A percentile compares a stretch with the other conserved stretches of the same genome.
phyloP scores from a whole-genome alignment of 352 stramenopile genomes.

The Phytopythium cucurbitacearum region DNA sequence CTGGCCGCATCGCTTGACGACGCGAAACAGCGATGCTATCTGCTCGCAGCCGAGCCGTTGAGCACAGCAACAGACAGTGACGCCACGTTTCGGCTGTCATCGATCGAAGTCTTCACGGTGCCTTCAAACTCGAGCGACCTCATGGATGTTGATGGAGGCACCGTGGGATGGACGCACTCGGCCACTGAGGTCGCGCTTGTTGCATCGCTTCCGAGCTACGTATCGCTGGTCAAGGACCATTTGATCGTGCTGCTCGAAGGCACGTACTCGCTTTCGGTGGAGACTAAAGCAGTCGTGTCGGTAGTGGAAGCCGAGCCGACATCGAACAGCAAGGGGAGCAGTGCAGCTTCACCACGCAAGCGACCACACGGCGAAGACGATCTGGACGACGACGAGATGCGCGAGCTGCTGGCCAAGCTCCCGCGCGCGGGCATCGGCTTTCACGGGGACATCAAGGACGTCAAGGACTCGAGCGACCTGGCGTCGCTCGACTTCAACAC shows the following conservation, averaged over 20 bases:
- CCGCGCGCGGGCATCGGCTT: constrained; percentile 76
- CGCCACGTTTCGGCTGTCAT: constrained; percentile 45
- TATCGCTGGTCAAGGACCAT: constrained; percentile 38
- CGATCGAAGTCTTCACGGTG: constrained; percentile 25
- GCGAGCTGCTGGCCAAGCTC: constrained; percentile 55
- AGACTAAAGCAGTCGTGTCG: constrained; percentile 10
- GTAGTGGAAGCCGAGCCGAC: not conserved
- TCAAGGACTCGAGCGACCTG: constrained; percentile 50
- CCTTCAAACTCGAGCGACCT: constrained; percentile 9
- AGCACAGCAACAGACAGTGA: constrained; percentile 32
- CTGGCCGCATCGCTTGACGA: constrained; percentile 47
- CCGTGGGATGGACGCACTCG: constrained; percentile 32
- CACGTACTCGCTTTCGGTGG: constrained; percentile 43
- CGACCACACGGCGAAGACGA: constrained; percentile 49
- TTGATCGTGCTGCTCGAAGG: constrained; percentile 61
- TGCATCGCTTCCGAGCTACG: constrained; percentile 44
- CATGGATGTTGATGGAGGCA: constrained; percentile 29
- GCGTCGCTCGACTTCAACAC: constrained; percentile 34
- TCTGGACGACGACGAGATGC: constrained; percentile 50
- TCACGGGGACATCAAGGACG: constrained; percentile 55
- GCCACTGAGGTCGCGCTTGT: constrained; percentile 39
- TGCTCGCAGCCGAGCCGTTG: constrained; percentile 45
- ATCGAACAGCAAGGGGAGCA: not conserved
- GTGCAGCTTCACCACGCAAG: constrained; percentile 27
- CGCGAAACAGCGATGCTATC: constrained; percentile 26